Evolutionary conservation across 2,329 filamentous ascomycete genomes (phyloP), one percentile per base, ranked within the genome.

Genomic region (Grosmannia penicillata): DNA sequence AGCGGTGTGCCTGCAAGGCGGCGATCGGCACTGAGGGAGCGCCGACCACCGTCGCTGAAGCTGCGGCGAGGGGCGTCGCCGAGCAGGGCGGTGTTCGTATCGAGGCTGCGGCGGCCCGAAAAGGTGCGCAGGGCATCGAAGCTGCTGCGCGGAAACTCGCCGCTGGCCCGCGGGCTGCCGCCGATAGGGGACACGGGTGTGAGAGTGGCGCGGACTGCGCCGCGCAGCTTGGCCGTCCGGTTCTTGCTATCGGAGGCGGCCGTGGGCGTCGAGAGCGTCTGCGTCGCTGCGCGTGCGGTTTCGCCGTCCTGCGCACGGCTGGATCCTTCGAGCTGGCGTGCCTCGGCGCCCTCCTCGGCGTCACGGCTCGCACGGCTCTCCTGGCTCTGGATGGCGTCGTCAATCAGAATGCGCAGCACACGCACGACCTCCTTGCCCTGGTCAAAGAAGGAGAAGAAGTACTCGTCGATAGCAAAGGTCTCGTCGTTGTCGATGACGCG

Each of bases 381-480:
- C n/a, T 22, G 18, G n/a, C 65, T 56, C 36, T 64, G 57, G 39
- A 72, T 62, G 19, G 74, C 70, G 45, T 78, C 75, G 35, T 82
- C 77, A 9, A 86, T 70, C 38, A 93, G 63, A 30, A 75, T 72
- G 45, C 75, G 82, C 37, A 98, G 65, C 3, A 91, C 71, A 36
- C 78, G 75, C 45, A 93, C 74, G 13, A 85, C 89, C 49, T 94
- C 83, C 50, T 82, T 77, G 7, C 86, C 86, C 45, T 78, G 78
- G 48, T 75, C 81, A 55, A 95, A 94, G 59, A 96, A 96, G 0
- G 87, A 91, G 56, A 98, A 96, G 56, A 93, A 96, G 55, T 96
- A 95, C 76, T 98, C 91, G 51, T 98, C 91, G 46, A 96, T 83
- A 3, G 87, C 87, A 58, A 82, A 96, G 0, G 85, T 93, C 57